Evolutionary conservation across 305 asterid genomes (phyloP).

Genomic region (Ajuga reptans): DNA sequence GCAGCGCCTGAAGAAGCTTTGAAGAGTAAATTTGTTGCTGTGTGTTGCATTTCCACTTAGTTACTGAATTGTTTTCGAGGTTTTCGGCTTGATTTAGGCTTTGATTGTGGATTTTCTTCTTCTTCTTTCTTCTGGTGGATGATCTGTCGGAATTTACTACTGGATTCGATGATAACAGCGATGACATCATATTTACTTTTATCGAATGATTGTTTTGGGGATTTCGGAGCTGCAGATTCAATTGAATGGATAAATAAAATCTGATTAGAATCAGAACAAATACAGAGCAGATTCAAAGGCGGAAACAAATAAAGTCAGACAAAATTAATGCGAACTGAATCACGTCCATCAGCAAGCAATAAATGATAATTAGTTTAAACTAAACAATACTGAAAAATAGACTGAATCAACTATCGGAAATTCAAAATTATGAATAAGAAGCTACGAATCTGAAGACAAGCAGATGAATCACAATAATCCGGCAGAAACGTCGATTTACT

Average conservation of each 20-base stretch:
- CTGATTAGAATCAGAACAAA: slow-evolving; percentile 26
- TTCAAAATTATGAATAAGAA: neutral
- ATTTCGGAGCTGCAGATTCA: slow-evolving; percentile 34
- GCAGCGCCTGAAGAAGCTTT: slow-evolving; percentile 72
- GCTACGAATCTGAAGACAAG: neutral
- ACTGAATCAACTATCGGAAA: neutral
- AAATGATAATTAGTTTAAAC: neutral
- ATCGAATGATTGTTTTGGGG: slow-evolving; percentile 8
- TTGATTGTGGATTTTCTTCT: slow-evolving; percentile 37
- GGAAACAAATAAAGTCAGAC: slow-evolving; percentile 14
- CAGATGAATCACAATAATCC: neutral
- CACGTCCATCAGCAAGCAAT: neutral
- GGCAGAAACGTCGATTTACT: neutral
- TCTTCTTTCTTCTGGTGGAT: slow-evolving; percentile 43
- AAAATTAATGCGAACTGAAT: slow-evolving; percentile 1
- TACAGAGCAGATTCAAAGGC: slow-evolving; percentile 24
- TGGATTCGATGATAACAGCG: slow-evolving; percentile 39
- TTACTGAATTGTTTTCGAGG: slow-evolving; percentile 17
- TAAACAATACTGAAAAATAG: neutral
- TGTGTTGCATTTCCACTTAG: slow-evolving; percentile 72
- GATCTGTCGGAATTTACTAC: slow-evolving; percentile 46
- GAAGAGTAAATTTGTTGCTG: slow-evolving; percentile 85
- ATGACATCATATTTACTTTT: slow-evolving; percentile 30
- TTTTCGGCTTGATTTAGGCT: slow-evolving; percentile 21
- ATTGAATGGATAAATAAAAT: slow-evolving; percentile 13